Base-by-base conservation (phyloP, 441 rosid genomes). In the Pelargonium citronellum region DNA sequence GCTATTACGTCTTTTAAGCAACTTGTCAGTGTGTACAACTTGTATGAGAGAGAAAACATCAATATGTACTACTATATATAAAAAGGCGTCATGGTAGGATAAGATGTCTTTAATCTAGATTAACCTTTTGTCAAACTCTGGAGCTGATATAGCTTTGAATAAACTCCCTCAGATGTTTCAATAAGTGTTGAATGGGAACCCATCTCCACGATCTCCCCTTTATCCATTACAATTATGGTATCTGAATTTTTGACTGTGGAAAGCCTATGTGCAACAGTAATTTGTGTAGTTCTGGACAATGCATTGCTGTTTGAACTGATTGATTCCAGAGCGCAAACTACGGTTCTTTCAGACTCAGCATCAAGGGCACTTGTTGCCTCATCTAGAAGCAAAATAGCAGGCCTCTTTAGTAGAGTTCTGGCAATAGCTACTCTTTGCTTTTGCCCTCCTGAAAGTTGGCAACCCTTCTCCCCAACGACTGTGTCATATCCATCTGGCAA, bases 281-380 rank as follows among this genome's bases (percentile, higher is more conserved):
- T 83, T 78, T 78, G 87, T 19, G 90, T 87, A 13, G 80, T 70
- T 74, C 64, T 67, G 67, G 76, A 71, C 20, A 55, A 20, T 3
- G 78, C 69, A 1, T 68, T 67, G 27, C 70, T 67, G 11, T 69
- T 74, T 37, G 10, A 24, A 44, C 73, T 75, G 7, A 79, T 74
- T 8, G 83, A 72, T 70, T 83, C 89, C 73, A 86, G 66, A 30
- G 85, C 86, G 11, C 74, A 81, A 53, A 86, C 83, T 61, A 89
- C 57, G 19, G 71, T 71, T 68, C 90, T 84, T 78, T 89, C 91
- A 4, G 89, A 85, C 77, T 82, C 91, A 0, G 80, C 79, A 64
- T 89, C 87, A 0, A 89, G 83, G 11, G 95, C 95, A 73, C 86
- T 85, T 34, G 94, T 88, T 72, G 91, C 89, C 83, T 88, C 91